Evolutionary conservation across 2,329 filamentous ascomycete genomes (phyloP).

Genomic region (Diaporthe amygdali): DNA sequence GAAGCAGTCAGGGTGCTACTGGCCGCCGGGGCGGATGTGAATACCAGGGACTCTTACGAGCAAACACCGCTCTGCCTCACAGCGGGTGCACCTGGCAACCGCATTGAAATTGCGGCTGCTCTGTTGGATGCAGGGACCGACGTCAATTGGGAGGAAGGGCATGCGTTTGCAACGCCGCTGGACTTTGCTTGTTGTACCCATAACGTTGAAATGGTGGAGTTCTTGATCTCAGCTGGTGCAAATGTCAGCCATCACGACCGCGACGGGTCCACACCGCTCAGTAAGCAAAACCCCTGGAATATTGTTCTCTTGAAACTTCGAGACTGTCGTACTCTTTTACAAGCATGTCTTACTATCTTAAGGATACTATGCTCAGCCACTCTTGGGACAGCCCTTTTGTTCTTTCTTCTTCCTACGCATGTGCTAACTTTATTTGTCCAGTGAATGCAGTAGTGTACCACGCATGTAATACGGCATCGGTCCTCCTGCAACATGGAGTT

Average conservation of each 20-base stretch:
- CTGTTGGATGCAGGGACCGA: not conserved
- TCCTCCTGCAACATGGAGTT: not conserved
- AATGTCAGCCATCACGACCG: not conserved
- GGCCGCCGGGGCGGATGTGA: not conserved
- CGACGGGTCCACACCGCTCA: constrained; percentile 3
- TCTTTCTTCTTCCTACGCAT: not conserved
- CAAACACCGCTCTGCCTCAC: not conserved
- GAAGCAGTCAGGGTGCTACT: not conserved
- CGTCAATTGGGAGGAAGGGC: not conserved
- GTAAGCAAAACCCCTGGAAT: not conserved
- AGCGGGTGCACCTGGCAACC: not conserved
- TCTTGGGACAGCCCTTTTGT: not conserved
- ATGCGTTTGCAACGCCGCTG: not conserved
- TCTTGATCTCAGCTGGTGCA: not conserved
- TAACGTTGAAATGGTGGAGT: not conserved
- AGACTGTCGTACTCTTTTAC: not conserved
- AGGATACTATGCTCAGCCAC: not conserved
- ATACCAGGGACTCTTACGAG: not conserved
- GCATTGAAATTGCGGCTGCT: not conserved
- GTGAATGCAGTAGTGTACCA: constrained; percentile 6
- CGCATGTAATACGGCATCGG: not conserved
- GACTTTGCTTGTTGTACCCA: not conserved
- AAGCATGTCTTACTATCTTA: no score
- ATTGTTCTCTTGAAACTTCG: not conserved
- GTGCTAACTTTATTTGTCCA: not conserved